Base-by-base conservation (phyloP, 345 rosid genomes). In the Eucalyptus sp. region DNA sequence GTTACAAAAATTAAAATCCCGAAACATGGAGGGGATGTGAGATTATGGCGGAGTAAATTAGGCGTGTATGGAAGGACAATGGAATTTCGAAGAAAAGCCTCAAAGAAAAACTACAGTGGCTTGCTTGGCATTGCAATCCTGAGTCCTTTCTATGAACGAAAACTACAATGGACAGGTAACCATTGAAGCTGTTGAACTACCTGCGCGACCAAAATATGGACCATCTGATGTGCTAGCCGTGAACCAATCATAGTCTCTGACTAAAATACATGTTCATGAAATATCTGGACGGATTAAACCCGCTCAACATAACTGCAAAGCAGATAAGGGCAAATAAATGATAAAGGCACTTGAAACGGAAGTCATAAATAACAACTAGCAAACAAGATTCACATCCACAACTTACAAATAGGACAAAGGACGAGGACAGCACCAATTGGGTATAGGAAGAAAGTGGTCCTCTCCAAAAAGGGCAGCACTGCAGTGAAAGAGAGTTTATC, bases 261-360 rank as follows among this genome's bases (percentile, higher is more conserved):
- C 99, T 96, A 89, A 98, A 97, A 93, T 97, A 95, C 90, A 95
- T 88, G 91, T 96, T 97, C 99, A 98, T 94, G 90, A 97, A 93
- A 88, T 98, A 97, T 96, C 98, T 96, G 50, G 99, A 97, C 15
- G 99, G 99, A 93, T 96, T 98, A 95, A 97, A 96, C 91, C 99
- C 99, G 79, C 97, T 94, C 91, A 98, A 93, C 89, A 96, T 96
- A 93, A 97, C 99, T 98, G 99, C 93, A 95, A 56, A 88, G 37
- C 27, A 58, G 33, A 86, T n/a, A 64, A 87, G 62, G 15, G 83
- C 83, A 71, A 71, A 71, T 37, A 71, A 71, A 37, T 71, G 27
- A 71, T 37, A 37, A 71, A 71, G 13, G 44, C 7, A 1, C 81
- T 71, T 71, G 83, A 37, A 37, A 18, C 6, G 0, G 46, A 71